phyloP scores from a whole-genome alignment of 169 alveolate genomes.

The Ichthyophthirius multifiliis region DNA sequence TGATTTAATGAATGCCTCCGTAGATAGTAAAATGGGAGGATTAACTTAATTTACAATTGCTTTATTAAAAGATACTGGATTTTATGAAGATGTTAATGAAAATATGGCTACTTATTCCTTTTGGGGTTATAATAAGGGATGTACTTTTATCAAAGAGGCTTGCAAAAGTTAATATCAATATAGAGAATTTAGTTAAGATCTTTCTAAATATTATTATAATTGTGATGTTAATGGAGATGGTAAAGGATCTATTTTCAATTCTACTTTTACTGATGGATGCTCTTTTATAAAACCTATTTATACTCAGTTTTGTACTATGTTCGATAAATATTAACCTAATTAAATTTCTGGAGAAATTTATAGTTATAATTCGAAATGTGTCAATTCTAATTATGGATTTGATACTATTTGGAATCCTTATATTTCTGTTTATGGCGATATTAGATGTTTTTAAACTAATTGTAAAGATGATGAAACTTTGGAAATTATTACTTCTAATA shows the following conservation, averaged over 20 bases:
- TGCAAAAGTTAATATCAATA: background rate
- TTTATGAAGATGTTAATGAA: background rate
- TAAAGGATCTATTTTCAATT: too few species aligned
- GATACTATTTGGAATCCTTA: background rate
- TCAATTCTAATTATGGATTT: background rate
- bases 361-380: too few species aligned
- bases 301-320: too few species aligned
- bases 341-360: too few species aligned
- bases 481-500: background rate
- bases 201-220: too few species aligned
- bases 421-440: background rate
- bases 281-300: too few species aligned
- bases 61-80: slow-evolving; percentile 29
- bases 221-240: background rate
- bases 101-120: background rate
- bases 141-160: background rate
- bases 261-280: too few species aligned
- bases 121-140: background rate
- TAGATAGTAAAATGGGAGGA: background rate
- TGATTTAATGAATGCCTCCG: slow-evolving; percentile 38
- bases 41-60: slow-evolving; percentile 30
- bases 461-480: background rate
- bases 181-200: too few species aligned
- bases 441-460: background rate
- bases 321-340: too few species aligned